Percentiles rank a stretch among this genome's conserved stretches.
Conservation (phyloP, 2,329 filamentous ascomycete species). For the Nigrospora sphaerica region DNA sequence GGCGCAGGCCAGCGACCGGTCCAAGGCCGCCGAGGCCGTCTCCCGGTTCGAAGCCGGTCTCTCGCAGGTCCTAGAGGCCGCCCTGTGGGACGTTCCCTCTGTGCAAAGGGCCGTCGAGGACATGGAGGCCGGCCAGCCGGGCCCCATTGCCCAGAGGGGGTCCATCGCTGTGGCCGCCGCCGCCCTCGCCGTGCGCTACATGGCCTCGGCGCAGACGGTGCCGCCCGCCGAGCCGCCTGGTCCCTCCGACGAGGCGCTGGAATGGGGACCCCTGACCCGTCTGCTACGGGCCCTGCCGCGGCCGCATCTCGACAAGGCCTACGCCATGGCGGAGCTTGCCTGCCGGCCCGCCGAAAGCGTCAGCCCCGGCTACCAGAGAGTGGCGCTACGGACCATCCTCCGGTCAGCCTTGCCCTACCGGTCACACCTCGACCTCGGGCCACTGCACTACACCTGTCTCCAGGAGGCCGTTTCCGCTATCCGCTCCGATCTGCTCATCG, state of each 20-base stretch:
- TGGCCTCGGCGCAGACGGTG: neutral
- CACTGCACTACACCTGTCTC: constrained; percentile 11
- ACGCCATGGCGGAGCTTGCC: neutral
- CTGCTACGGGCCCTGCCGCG: too few relatives aligned
- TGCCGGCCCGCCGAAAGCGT: neutral
- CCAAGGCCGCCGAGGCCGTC: neutral
- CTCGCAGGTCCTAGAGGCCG: neutral
- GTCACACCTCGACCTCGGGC: constrained; percentile 6
- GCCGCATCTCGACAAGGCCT: neutral
- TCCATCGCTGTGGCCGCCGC: constrained; percentile 7
- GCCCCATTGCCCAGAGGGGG: constrained; percentile 3
- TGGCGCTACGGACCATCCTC: neutral
- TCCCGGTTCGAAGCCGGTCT: neutral
- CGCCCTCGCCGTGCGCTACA: constrained; percentile 2
- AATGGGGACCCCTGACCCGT: too few relatives aligned
- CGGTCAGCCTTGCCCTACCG: neutral
- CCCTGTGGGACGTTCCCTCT: neutral
- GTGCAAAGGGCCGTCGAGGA: neutral
- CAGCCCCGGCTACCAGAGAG: neutral
- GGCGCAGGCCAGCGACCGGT: neutral
- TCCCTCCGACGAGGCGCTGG: too few relatives aligned
- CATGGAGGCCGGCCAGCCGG: neutral
- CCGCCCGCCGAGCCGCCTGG: too few relatives aligned
- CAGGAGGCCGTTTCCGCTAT: constrained; percentile 15
- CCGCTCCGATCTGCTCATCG: constrained; percentile 15